Evolutionary conservation across 73 alveolate species (phyloP), one percentile per base, ranked within the genome.

Genomic region (Effrenium voratum): DNA sequence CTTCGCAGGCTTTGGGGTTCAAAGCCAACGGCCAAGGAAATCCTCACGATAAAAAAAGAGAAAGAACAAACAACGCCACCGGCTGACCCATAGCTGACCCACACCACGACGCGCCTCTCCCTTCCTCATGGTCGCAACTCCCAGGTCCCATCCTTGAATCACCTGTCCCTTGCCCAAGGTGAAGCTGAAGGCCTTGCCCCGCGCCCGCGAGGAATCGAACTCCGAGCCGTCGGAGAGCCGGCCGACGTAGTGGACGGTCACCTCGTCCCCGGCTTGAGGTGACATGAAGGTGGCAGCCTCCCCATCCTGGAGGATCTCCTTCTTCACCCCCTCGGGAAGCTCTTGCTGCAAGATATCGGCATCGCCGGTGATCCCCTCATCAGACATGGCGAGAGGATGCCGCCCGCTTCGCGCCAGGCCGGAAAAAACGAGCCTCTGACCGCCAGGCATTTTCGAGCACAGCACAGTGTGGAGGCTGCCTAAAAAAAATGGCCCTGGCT

Each of bases 121-220:
- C 91, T 99, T 94, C 93, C 98, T 80, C 99, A 99, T 99, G 66
- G 99, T 46, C 60, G 92, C 99, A 59, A 99, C 99, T 41, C 99
- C 99, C 34, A 99, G 75, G 80, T 99, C 99, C 99, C 99, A 99
- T 2, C 99, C 91, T 47, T 32, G 46, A 47, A 81, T 81, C 91
- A 81, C 91, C 3, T 79, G 80, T 22, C 99, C 99, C 45, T 83
- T 98, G 5, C 99, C 99, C 46, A 99, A 45, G 50, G 90, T 96
- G 99, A 99, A 99, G 59, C 91, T 72, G 93, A 99, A 98, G 72
- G 99, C 93, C 72, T 93, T 99, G 46, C 93, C 93, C 80, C 99
- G 93, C 43, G 73, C 19, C 4, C 93, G 45, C 15, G 99, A 98
- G 49, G 97, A 88, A 86, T 96, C 99, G n/a, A 96, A 96, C 38